Evolutionary conservation across 1,139 yeast species (phyloP).

Genomic region (Lodderomyces margitis): DNA sequence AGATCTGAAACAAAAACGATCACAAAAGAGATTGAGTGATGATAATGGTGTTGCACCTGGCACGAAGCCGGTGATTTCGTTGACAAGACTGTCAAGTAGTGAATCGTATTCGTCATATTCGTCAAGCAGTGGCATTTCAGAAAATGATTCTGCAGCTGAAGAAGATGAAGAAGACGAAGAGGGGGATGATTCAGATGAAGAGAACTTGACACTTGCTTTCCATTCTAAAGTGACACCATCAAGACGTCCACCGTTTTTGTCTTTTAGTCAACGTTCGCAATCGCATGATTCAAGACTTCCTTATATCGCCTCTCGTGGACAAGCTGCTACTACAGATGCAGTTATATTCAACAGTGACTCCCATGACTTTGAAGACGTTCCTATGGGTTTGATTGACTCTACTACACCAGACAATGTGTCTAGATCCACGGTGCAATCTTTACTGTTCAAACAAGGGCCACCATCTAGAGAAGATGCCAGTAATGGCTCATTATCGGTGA

Average conservation of each 20-base stretch:
- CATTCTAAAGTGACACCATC: slow-evolving; percentile 41
- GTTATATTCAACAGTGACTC: slow-evolving; percentile 28
- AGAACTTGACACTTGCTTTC: slow-evolving; percentile 53
- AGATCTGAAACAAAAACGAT: slow-evolving; percentile 11
- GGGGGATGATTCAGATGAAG: slow-evolving; percentile 36
- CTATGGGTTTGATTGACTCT: slow-evolving; percentile 33
- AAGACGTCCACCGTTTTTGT: slow-evolving; percentile 37
- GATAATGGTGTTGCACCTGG: slow-evolving; percentile 23
- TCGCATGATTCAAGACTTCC: slow-evolving; percentile 48
- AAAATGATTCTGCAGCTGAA: slow-evolving; percentile 11
- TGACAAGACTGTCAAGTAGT: slow-evolving; percentile 3
- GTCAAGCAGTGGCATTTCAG: slow-evolving; percentile 11
- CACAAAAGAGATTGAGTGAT: slow-evolving; percentile 10
- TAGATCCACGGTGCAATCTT: neutral
- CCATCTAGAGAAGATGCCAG: slow-evolving; percentile 1
- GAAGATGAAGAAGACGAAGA: slow-evolving; percentile 16
- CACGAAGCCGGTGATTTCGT: neutral
- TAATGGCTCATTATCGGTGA: slow-evolving; percentile 3
- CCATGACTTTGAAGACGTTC: slow-evolving; percentile 45
- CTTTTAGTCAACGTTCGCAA: slow-evolving; percentile 35
- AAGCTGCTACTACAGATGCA: slow-evolving; percentile 21
- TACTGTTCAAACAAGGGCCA: neutral
- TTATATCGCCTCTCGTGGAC: slow-evolving; percentile 13
- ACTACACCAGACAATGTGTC: slow-evolving; percentile 18
- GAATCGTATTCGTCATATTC: slow-evolving; percentile 13